These are phyloP conservation scores for Epichloe typhina DNA, from an alignment of 2,329 filamentous ascomycete genomes.

Conservation along the genomic window DNA sequence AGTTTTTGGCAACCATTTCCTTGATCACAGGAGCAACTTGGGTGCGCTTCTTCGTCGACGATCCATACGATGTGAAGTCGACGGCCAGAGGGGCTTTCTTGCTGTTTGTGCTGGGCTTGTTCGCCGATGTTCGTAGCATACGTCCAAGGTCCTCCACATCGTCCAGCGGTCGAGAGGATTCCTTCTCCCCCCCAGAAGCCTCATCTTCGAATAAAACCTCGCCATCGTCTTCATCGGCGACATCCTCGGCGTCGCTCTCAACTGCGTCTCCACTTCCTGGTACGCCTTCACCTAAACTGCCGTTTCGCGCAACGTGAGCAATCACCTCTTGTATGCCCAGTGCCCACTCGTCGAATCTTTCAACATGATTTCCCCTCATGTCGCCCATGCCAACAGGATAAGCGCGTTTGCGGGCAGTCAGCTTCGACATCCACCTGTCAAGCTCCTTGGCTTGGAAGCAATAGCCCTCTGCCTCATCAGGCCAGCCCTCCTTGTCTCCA, in stretches of 20 bases:
- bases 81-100: constrained; percentile 49
- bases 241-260: constrained; percentile 70
- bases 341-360: constrained; percentile 64
- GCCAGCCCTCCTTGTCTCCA: constrained; percentile 85
- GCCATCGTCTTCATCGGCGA: constrained; percentile 44
- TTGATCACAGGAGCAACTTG: constrained; percentile 42
- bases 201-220: constrained; percentile 34
- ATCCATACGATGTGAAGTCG: constrained; percentile 70
- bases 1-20: constrained; percentile 88
- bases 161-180: constrained; percentile 37
- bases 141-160: constrained; percentile 77
- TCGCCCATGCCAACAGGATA: constrained; percentile 85
- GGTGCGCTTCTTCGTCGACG: constrained; percentile 30
- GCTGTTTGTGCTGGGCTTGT: constrained; percentile 17
- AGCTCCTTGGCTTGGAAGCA: constrained; percentile 84
- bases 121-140: constrained; percentile 39
- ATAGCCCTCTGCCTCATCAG: constrained; percentile 78
- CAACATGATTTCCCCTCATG: constrained; percentile 57
- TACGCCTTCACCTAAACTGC: constrained; percentile 50
- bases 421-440: constrained; percentile 94
- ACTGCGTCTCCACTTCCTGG: constrained; percentile 69
- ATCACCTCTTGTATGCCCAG: constrained; percentile 61
- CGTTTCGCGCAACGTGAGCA: constrained; percentile 45
- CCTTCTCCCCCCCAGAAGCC: constrained; percentile 20
- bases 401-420: constrained; percentile 74